A percentile compares a stretch with the other conserved stretches of the same genome.
These are phyloP conservation scores for Euphrasia arctica DNA, from an alignment of 305 asterid species.

Conservation along the genomic window DNA sequence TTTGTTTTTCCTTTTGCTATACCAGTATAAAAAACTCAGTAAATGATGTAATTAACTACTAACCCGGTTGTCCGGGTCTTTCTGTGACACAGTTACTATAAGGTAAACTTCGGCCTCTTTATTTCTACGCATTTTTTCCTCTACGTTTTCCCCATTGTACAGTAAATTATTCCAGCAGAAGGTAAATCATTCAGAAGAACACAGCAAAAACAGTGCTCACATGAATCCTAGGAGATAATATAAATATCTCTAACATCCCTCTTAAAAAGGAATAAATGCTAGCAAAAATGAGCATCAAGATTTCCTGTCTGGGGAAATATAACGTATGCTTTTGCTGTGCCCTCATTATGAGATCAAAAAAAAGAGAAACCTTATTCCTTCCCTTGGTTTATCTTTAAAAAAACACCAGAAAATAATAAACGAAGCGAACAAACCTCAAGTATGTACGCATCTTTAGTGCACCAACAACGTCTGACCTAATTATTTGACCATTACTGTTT, in stretches of 20 bases:
- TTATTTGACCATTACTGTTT: no score
- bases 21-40: no score
- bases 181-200: neutral
- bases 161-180: neutral
- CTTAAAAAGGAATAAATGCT: neutral
- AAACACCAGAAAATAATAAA: no score
- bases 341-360: neutral
- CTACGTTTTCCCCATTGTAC: conserved; percentile 2
- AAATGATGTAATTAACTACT: no score
- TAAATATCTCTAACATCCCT: neutral
- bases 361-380: no score
- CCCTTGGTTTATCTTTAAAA: no score
- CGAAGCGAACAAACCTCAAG: no score
- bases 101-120: neutral
- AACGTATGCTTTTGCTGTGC: neutral
- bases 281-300: neutral
- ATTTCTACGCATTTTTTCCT: neutral
- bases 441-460: no score
- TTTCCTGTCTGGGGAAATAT: neutral
- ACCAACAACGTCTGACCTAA: no score
- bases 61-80: no score
- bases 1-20: no score
- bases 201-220: neutral
- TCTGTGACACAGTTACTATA: neutral
- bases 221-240: neutral